Evolutionary conservation across 2,329 filamentous ascomycete genomes (phyloP).

Genomic region (Moelleriella libera): DNA sequence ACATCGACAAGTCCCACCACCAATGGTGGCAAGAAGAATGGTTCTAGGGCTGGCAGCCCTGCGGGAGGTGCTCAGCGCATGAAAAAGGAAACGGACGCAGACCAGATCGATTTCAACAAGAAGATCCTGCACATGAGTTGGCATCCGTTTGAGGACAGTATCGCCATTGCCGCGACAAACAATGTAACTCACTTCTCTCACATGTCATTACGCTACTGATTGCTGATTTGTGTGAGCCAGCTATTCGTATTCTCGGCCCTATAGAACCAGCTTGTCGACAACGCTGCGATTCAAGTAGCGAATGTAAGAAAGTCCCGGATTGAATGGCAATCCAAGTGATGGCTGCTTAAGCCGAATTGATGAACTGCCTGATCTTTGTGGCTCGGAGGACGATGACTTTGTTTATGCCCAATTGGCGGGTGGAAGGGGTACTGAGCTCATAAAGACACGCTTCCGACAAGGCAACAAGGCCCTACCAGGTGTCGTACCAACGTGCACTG

Average conservation of each 20-base stretch:
- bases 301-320: background rate
- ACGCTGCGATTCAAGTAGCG: background rate
- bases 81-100: constrained; percentile 97
- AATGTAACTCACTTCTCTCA: constrained; percentile 52
- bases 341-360: background rate
- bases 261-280: constrained; percentile 21
- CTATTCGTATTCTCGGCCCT: constrained; percentile 69
- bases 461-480: background rate
- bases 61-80: constrained; percentile 71
- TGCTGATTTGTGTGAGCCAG: constrained; percentile 21
- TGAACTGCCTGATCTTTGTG: background rate
- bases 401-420: background rate
- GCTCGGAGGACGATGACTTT: no score
- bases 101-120: constrained; percentile 99
- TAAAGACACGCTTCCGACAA: background rate
- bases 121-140: constrained; percentile 99
- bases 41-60: constrained; percentile 78
- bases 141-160: constrained; percentile 99
- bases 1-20: constrained; percentile 57
- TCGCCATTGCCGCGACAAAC: constrained; percentile 97
- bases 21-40: constrained; percentile 72
- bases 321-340: background rate
- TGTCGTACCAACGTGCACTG: no score
- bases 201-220: background rate
- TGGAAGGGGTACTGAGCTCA: background rate